Evolutionary conservation across 805 yeast species (phyloP), one percentile per base, ranked within the genome.

Genomic region (Zygoascus ofunaensis): DNA sequence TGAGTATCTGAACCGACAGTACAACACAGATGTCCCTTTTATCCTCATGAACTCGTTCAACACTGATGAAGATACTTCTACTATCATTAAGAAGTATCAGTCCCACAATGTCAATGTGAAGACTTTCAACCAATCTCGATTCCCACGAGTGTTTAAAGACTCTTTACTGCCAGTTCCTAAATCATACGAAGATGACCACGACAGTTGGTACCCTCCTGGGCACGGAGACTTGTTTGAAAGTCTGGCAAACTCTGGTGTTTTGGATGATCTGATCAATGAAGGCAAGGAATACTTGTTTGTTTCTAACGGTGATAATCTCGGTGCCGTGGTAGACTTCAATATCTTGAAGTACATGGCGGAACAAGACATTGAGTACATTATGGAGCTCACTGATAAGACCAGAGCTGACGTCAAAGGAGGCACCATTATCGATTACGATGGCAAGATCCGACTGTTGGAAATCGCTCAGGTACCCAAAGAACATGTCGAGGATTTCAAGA

Each of bases 391-490:
- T 44, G 95, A 90, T 70, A 92, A 92, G 73, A 92, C 98, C 42
- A 82, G 97, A 68, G 98, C 98, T 30, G 98, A 92, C 66, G 98
- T 92, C 61, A 92, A 92, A 71, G 98, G 98, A 73, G 98, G 97
- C 73, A 92, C 97, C 54, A 77, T 92, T 66, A 89, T 92, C 65
- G 87, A 87, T 68, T 92, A 92, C 67, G 90, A 87, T 55, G 97
- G 97, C 51, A 80, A 82, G 61, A 95, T 92, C 48, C 80, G 96
- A 68, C 76, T 92, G 61, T 77, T 92, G 58, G 97, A 92, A 69
- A 90, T 92, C 57, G 96, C 96, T 35, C 98, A 90, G 73, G 98
- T 90, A 51, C 97, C 97, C 64, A 89, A 89, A 68, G 97, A 87
- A 65, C 97, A 90, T 63, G 90, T 87, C 50, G 97, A 92, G 72